These are phyloP conservation scores for Epichloe bromicola DNA, from an alignment of 2,329 filamentous ascomycete species.

Conservation along the genomic window DNA sequence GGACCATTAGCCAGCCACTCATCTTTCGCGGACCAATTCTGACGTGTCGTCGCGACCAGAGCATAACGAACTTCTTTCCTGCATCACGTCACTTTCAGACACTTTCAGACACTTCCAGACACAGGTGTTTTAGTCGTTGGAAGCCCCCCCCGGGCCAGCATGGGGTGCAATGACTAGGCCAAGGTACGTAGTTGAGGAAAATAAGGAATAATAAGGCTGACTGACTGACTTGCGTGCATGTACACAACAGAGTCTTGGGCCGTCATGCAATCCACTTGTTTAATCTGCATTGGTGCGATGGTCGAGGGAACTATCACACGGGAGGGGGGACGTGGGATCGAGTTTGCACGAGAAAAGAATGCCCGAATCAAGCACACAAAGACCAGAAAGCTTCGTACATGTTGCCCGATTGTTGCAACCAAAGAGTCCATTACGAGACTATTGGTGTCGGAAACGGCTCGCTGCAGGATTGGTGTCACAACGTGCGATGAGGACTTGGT, in stretches of 20 bases:
- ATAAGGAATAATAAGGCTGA: not conserved
- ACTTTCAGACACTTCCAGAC: not conserved
- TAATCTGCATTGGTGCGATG: constrained; percentile 1
- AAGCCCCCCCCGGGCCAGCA: too few species aligned
- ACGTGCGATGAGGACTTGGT: not conserved
- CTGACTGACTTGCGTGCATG: not conserved
- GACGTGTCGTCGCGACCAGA: not conserved
- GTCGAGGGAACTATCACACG: not conserved
- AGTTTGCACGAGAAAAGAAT: not conserved
- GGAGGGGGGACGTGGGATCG: not conserved
- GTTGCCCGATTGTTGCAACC: not conserved
- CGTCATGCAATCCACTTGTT: constrained; percentile 2
- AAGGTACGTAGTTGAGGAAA: not conserved
- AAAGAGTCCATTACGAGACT: constrained; percentile 20
- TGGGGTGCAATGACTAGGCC: not conserved
- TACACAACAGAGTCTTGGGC: not conserved
- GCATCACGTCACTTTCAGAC: not conserved
- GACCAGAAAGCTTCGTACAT: not conserved
- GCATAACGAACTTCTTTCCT: not conserved
- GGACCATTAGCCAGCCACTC: not conserved
- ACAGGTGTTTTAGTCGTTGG: not conserved
- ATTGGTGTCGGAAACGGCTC: constrained; percentile 22
- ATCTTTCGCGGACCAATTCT: not conserved
- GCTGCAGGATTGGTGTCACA: constrained; percentile 17
- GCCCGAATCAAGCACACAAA: not conserved